Base-by-base conservation (phyloP, 768 basidiomycete species). In the Tricholoma sp. region DNA sequence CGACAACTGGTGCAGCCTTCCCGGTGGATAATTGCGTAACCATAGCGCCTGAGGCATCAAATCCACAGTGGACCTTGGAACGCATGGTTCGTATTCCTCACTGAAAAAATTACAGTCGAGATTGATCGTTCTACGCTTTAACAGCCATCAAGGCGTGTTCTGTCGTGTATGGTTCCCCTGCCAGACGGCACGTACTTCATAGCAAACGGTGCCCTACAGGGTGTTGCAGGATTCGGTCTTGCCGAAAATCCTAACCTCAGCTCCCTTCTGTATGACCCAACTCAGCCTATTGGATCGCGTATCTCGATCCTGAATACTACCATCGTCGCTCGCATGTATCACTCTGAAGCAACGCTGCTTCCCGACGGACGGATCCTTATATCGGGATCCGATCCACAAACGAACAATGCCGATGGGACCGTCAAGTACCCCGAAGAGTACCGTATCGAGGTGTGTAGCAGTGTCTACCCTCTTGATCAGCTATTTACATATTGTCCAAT, bases 101-200 rank as follows among this genome's bases (percentile, higher is more conserved):
- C 9, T 18, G 17, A 2, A 13, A 24, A 47, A 33, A 2, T 18
- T 9, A 13, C 12, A 1, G 6, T 15, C 11, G 28, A 29, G 44
- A 32, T 48, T 24, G 28, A 9, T 47, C 49, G 24, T 53, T 55
- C 34, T n/a, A 32, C 39, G n/a, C 31, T 4, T 28, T 33, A 56
- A 1, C 55, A 88, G 86, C 86, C 86, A 5, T 86, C 83, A 0
- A 76, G 75, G 58, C 83, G 90, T 56, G 90, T 91, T 15, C 86
- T 92, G 85, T 72, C 86, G 1, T 88, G 86, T 73, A 84, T 89
- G 70, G 84, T 80, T 50, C 76, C 82, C 0, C 78, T 91, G 33
- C 89, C 89, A 0, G 82, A 83, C 60, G 88, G 88, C n/a, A 89
- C 88, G 0, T 80, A 82, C 72, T 70, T 91, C 72, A 89, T 92